Base-by-base conservation (phyloP, 495 filamentous ascomycete genomes). In the Penicillium simplicissimum region DNA sequence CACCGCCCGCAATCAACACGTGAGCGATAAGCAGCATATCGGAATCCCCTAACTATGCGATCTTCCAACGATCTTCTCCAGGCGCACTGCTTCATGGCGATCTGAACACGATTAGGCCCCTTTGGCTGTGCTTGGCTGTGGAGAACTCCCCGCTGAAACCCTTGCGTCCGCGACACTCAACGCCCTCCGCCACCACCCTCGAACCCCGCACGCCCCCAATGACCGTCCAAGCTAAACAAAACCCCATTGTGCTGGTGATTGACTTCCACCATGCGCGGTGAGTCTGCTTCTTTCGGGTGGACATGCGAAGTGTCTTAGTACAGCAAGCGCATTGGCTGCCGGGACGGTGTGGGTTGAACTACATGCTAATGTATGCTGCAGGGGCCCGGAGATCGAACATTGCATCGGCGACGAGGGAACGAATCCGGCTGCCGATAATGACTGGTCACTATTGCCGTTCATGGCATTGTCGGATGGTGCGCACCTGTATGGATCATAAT, bases 391-490 rank as follows among this genome's bases (percentile, higher is more conserved):
- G 78, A 90, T 98, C 25, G 93, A 97, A 78, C 82, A 81, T 62
- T 98, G 93, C 87, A 89, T 97, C 71, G 92, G 90, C 60, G 82
- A 89, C 36, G 89, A 93, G 64, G 92, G 88, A 45, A 76, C 76
- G 45, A 90, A 97, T 72, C 93, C 94, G 36, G 90, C 91, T 4
- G 79, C 69, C 40, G 91, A 95, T 59, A 92, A 95, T 82, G 93
- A 96, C 71, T 98, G 95, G 95, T 82, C 86, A 7, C 77, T 97
- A 61, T 81, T 98, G 51, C 95, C 95, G 0, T 98, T 98, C 76
- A 97, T 98, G 91, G 95, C 94, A n/a, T 78, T 98, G 62, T 92
- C 91, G 35, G 95, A 98, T 74, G 95, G 95, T 33, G 95, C 95
- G 38, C 95, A 98, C 78, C 84, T 91, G 91, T 96, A 83, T 68